Evolutionary conservation across 257 asterid genomes (phyloP).

Genomic region (Mentha longifolia): DNA sequence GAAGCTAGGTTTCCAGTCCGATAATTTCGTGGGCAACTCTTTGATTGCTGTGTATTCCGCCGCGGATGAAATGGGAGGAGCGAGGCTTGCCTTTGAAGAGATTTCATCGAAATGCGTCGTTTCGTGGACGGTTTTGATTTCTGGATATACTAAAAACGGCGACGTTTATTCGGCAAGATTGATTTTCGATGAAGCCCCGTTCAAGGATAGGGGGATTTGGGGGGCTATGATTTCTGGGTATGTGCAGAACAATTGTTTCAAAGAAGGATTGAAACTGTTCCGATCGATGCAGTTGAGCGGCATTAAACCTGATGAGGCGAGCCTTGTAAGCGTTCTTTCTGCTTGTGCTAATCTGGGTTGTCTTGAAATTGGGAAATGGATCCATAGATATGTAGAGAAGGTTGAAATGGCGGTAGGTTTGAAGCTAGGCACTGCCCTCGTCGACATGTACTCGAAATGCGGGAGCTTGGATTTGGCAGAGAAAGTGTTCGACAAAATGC

Average conservation of each 20-base stretch:
- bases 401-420: slow-evolving; percentile 37
- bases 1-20: slow-evolving; percentile 53
- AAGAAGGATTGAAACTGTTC: slow-evolving; percentile 69
- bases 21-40: slow-evolving; percentile 57
- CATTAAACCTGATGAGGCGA: slow-evolving; percentile 64
- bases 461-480: slow-evolving; percentile 62
- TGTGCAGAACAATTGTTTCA: slow-evolving; percentile 76
- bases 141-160: slow-evolving; percentile 61
- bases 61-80: slow-evolving; percentile 58
- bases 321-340: slow-evolving; percentile 55
- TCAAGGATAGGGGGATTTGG: slow-evolving; percentile 74
- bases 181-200: slow-evolving; percentile 62
- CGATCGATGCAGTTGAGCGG: slow-evolving; percentile 69
- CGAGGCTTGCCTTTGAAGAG: slow-evolving; percentile 58
- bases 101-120: slow-evolving; percentile 55
- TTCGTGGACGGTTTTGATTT: slow-evolving; percentile 73
- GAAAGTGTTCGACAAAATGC: slow-evolving; percentile 62
- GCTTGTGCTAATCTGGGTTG: slow-evolving; percentile 77
- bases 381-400: slow-evolving; percentile 53
- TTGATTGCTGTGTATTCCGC: slow-evolving; percentile 58
- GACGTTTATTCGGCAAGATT: slow-evolving; percentile 60
- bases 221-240: slow-evolving; percentile 79
- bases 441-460: slow-evolving; percentile 72
- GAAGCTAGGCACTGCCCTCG: slow-evolving; percentile 60
- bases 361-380: slow-evolving; percentile 70